These are phyloP conservation scores for Posidonia australis DNA, from an alignment of 106 monocot genomes.

Conservation along the genomic window DNA sequence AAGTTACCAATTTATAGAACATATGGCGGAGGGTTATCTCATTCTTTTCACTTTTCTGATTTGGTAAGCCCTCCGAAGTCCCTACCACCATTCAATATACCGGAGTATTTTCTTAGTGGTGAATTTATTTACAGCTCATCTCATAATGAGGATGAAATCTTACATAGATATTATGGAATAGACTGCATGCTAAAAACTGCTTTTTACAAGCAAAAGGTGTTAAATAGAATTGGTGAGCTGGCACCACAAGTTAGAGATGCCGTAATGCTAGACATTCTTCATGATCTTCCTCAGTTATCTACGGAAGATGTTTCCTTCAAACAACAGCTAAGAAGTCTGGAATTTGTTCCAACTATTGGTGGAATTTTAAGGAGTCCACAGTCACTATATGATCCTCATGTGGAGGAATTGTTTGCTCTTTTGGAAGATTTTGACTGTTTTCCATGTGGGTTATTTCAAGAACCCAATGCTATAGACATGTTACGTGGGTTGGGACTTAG, in stretches of 20 bases:
- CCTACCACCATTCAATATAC: slow-evolving; percentile 59
- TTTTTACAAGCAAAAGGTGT: slow-evolving; percentile 60
- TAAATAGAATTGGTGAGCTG: slow-evolving; percentile 52
- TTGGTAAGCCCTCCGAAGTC: slow-evolving; percentile 45
- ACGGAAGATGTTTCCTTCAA: slow-evolving; percentile 57
- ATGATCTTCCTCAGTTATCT: slow-evolving; percentile 81
- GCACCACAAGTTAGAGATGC: slow-evolving; percentile 61
- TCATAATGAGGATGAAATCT: slow-evolving; percentile 57
- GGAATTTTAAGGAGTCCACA: slow-evolving; percentile 55
- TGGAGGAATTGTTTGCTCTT: slow-evolving; percentile 77
- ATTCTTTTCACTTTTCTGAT: slow-evolving; percentile 41
- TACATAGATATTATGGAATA: slow-evolving; percentile 56
- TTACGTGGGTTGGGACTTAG: slow-evolving; percentile 65
- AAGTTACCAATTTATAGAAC: slow-evolving; percentile 68
- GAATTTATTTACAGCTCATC: slow-evolving; percentile 65
- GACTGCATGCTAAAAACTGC: slow-evolving; percentile 48
- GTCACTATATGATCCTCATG: slow-evolving; percentile 89
- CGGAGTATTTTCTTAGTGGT: slow-evolving; percentile 41
- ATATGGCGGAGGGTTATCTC: slow-evolving; percentile 29
- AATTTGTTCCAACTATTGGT: slow-evolving; percentile 70
- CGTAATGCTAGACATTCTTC: slow-evolving; percentile 61
- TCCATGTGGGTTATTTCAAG: slow-evolving; percentile 64
- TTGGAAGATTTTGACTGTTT: slow-evolving; percentile 78
- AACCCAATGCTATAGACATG: slow-evolving; percentile 72
- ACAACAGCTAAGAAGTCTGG: slow-evolving; percentile 38